Conservation (phyloP, 805 yeast genomes). For the Ogataea kodamae region DNA sequence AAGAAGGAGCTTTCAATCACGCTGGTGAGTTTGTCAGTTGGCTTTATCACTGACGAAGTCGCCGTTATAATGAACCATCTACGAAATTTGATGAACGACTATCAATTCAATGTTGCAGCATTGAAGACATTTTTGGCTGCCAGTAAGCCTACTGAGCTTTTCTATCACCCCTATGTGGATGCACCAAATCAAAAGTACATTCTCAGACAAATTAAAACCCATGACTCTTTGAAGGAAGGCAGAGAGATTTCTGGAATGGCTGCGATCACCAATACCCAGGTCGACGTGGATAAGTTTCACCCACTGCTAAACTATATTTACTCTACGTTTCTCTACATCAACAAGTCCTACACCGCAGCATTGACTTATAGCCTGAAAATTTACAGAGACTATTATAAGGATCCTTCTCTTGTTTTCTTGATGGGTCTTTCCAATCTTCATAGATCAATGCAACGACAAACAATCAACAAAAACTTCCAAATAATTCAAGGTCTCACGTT, state of each 20-base stretch:
- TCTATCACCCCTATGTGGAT: slow-evolving; percentile 48
- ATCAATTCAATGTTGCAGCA: slow-evolving; percentile 72
- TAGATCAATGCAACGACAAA: slow-evolving; percentile 86
- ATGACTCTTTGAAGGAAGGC: slow-evolving; percentile 61
- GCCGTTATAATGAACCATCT: slow-evolving; percentile 52
- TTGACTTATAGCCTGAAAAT: slow-evolving; percentile 73
- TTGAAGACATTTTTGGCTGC: slow-evolving; percentile 64
- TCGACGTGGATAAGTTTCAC: slow-evolving; percentile 51
- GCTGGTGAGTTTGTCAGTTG: slow-evolving; percentile 64
- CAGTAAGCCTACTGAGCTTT: slow-evolving; percentile 24
- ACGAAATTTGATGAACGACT: slow-evolving; percentile 59
- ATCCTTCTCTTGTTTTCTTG: slow-evolving; percentile 74
- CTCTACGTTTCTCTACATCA: slow-evolving; percentile 74
- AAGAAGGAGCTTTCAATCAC: slow-evolving; percentile 56
- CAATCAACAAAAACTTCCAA: slow-evolving; percentile 82
- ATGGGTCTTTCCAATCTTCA: slow-evolving; percentile 82
- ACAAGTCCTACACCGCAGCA: slow-evolving; percentile 79
- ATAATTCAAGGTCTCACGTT: slow-evolving; percentile 82
- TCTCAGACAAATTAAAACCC: slow-evolving; percentile 84
- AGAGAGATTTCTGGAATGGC: slow-evolving; percentile 76
- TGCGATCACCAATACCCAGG: slow-evolving; percentile 54
- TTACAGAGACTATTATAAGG: slow-evolving; percentile 61
- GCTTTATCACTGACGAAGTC: slow-evolving; percentile 43
- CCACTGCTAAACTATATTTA: slow-evolving; percentile 63
- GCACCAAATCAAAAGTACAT: slow-evolving; percentile 88